Percentiles rank a stretch among this genome's conserved stretches.
phyloP scores from a whole-genome alignment of 2,329 filamentous ascomycete species.

The Sodiomyces alkalinus region DNA sequence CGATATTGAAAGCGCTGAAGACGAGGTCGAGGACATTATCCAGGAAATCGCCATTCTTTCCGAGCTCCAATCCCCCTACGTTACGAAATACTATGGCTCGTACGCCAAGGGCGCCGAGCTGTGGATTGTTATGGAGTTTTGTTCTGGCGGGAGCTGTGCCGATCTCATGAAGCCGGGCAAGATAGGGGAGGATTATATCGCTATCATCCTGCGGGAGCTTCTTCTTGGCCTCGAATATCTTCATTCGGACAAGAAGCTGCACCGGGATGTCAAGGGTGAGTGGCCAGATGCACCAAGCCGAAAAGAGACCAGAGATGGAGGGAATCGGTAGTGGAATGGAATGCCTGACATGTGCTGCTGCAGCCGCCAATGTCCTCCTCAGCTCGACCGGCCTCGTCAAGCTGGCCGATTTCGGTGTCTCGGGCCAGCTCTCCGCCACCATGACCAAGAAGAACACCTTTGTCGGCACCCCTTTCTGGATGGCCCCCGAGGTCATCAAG shows the following conservation, averaged over 20 bases:
- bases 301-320: too few relatives aligned
- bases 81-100: constrained; percentile 95
- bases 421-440: constrained; percentile 86
- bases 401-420: constrained; percentile 92
- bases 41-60: constrained; percentile 97
- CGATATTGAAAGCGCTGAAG: constrained; percentile 96
- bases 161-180: constrained; percentile 89
- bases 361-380: constrained; percentile 85
- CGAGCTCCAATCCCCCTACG: constrained; percentile 87
- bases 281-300: too few relatives aligned
- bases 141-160: constrained; percentile 88
- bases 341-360: not conserved
- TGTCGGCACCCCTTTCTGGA: constrained; percentile 97
- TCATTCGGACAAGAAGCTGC: constrained; percentile 88
- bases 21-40: constrained; percentile 98
- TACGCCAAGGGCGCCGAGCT: constrained; percentile 91
- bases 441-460: constrained; percentile 99
- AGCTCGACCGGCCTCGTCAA: constrained; percentile 90
- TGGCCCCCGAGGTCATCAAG: constrained; percentile 98
- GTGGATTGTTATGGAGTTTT: constrained; percentile 99
- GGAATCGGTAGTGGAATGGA: too few relatives aligned
- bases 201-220: constrained; percentile 83
- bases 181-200: constrained; percentile 90
- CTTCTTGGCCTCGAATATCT: constrained; percentile 84
- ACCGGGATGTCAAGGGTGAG: constrained; percentile 86